Conservation (phyloP, 495 filamentous ascomycete species). For the Apodospora peruviana region DNA sequence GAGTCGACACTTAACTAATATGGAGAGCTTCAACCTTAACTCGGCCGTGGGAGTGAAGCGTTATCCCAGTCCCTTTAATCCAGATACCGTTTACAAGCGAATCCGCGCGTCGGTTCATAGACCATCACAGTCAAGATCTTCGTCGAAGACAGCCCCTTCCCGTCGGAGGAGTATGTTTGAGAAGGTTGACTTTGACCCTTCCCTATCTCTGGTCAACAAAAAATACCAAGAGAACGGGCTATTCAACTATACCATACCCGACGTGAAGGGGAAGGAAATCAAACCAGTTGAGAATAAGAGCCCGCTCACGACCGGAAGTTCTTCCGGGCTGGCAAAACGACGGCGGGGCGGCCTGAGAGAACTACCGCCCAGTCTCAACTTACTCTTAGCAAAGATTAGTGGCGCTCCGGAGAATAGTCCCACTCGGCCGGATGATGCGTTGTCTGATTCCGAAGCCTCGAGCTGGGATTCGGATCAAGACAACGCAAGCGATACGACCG, state of each 20-base stretch:
- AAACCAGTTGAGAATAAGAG: slow-evolving; percentile 9
- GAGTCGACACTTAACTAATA: slow-evolving; percentile 22
- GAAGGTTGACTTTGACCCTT: slow-evolving; percentile 44
- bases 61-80: slow-evolving; percentile 42
- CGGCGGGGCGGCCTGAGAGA: slow-evolving; percentile 35
- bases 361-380: slow-evolving; percentile 26
- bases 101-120: slow-evolving; percentile 35
- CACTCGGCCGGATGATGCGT: slow-evolving; percentile 24
- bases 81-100: slow-evolving; percentile 47
- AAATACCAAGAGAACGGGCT: slow-evolving; percentile 48
- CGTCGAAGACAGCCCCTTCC: background rate
- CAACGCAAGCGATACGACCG: slow-evolving; percentile 38
- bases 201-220: slow-evolving; percentile 39
- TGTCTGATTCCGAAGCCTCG: slow-evolving; percentile 41
- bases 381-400: slow-evolving; percentile 26
- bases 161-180: slow-evolving; percentile 40
- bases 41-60: slow-evolving; percentile 30
- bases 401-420: slow-evolving; percentile 19
- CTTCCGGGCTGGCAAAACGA: slow-evolving; percentile 28
- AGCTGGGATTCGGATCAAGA: slow-evolving; percentile 47
- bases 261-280: slow-evolving; percentile 15
- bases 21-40: slow-evolving; percentile 24
- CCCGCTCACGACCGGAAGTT: slow-evolving; percentile 36
- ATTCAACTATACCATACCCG: slow-evolving; percentile 35
- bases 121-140: slow-evolving; percentile 9